Base-by-base conservation (phyloP, 2,329 filamentous ascomycete genomes). In the Microsporum audouinii region DNA sequence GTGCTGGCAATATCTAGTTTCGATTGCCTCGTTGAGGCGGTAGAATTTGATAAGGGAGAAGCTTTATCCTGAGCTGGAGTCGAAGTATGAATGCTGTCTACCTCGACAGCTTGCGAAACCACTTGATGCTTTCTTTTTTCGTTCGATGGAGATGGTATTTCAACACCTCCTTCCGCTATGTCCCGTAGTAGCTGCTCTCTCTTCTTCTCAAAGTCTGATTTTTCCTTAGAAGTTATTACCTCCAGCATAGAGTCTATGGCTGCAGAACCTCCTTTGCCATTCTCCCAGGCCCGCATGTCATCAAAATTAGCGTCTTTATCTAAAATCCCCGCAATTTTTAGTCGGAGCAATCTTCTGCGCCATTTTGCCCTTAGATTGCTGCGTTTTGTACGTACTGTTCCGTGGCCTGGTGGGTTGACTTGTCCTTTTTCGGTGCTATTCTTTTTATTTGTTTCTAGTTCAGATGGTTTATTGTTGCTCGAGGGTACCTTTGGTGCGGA, bases 1-100 rank as follows among this genome's bases (percentile, higher is more conserved):
- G 85, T 83, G 58, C 86, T 85, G 14, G 79, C 81, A 34, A 89
- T 61, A 67, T 86, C 80, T 38, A 85, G 71, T 17, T 70, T 73
- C 2, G 74, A 73, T 53, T 77, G 75, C 61, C 75, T 73, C 41
- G 68, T 72, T 10, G 68, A 60, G 38, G 64, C 39, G 3, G 6
- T 12, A 38, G 8, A 23, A 41, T 39, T 45, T 34, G 36, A 12
- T 12, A 31, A 2, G 14, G 51, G 36, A 33, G 36, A 27, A 29
- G 31, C 14, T 29, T 45, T 14, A 57, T 61, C 17, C 3, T 17
- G 17, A 45, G 23, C 61, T 65, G 5, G 58, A 49, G 31, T 38
- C 55, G 61, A 57, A 27, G 61, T 51, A 2, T 17, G 36, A 34
- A 41, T 17, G 34, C 31, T 27, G 8, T 36, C 39, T 27, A 45